Evolutionary conservation across 768 basidiomycete genomes (phyloP).

Genomic region (Mycena kentingensis): DNA sequence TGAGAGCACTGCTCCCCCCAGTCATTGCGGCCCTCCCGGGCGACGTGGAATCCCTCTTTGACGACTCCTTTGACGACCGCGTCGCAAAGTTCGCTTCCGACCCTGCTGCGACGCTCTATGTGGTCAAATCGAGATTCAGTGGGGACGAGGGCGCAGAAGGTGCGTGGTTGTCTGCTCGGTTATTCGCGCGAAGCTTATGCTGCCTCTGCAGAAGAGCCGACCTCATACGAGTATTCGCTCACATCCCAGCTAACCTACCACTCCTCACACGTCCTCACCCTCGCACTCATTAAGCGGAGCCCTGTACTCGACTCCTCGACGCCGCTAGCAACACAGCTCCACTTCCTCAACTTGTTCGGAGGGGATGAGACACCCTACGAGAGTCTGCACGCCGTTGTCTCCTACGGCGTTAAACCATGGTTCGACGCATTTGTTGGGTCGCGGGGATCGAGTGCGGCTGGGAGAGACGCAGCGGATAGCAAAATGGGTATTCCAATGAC

Average conservation of each 20-base stretch:
- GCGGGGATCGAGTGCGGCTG: conserved; percentile 56
- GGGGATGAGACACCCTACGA: conserved; percentile 93
- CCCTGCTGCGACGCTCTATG: conserved; percentile 75
- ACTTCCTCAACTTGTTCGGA: conserved; percentile 89
- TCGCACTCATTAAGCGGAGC: conserved; percentile 93
- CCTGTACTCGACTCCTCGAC: conserved; percentile 77
- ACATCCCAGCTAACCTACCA: conserved; percentile 80
- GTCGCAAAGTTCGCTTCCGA: conserved; percentile 77
- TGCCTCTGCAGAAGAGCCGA: conserved; percentile 58
- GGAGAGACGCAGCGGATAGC: conserved; percentile 45
- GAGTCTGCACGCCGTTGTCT: conserved; percentile 92
- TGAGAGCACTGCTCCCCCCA: conserved; percentile 73
- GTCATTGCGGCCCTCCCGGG: conserved; percentile 70
- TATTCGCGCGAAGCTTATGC: conserved; percentile 12
- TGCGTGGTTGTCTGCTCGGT: conserved; percentile 34
- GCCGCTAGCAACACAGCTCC: conserved; percentile 83
- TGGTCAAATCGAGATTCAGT: conserved; percentile 55
- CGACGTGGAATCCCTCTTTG: conserved; percentile 70
- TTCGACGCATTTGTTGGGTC: conserved; percentile 97
- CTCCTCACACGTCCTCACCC: conserved; percentile 75
- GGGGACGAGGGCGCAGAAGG: conserved; percentile 74
- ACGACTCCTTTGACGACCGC: conserved; percentile 73
- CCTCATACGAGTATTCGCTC: conserved; percentile 66
- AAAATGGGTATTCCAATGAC: conserved; percentile 98
- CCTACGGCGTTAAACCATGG: conserved; percentile 95